phyloP scores from a whole-genome alignment of 192 early-diverging fungal genomes.

The Gigaspora rosea region DNA sequence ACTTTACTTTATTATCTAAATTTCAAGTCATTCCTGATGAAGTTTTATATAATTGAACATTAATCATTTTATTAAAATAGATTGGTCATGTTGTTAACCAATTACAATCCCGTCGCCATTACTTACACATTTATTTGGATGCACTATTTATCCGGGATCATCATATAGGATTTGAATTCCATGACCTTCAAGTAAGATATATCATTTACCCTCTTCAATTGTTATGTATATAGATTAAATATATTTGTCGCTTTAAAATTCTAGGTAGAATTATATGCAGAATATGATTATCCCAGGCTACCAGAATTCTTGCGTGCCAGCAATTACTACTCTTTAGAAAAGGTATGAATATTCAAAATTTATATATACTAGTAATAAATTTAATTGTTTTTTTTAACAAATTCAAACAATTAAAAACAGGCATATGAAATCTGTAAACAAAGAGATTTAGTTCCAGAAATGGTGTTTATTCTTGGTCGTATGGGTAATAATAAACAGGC shows the following conservation, averaged over 20 bases:
- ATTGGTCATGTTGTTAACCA: conserved; percentile 69
- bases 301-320: conserved; percentile 84
- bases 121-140: conserved; percentile 90
- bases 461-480: conserved; percentile 95
- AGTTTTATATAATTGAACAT: neutral
- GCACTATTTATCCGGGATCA: conserved; percentile 75
- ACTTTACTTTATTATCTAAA: neutral
- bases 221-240: neutral
- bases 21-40: neutral
- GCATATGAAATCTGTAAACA: conserved; percentile 82
- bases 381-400: neutral
- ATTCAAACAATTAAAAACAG: conserved; percentile 36
- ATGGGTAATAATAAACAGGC: conserved; percentile 97
- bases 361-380: neutral
- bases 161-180: conserved; percentile 71
- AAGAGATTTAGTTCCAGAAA: conserved; percentile 91
- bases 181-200: conserved; percentile 59
- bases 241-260: neutral
- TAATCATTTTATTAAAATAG: conserved; percentile 33
- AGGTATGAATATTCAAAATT: conserved; percentile 44
- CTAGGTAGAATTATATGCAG: conserved; percentile 86
- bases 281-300: conserved; percentile 75
- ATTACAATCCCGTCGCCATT: conserved; percentile 58
- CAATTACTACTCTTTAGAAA: conserved; percentile 75
- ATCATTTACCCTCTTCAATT: neutral